Evolutionary conservation across 208 protist genomes (phyloP), one percentile per base, ranked within the genome.

Genomic region (Borovskyia barvae): DNA sequence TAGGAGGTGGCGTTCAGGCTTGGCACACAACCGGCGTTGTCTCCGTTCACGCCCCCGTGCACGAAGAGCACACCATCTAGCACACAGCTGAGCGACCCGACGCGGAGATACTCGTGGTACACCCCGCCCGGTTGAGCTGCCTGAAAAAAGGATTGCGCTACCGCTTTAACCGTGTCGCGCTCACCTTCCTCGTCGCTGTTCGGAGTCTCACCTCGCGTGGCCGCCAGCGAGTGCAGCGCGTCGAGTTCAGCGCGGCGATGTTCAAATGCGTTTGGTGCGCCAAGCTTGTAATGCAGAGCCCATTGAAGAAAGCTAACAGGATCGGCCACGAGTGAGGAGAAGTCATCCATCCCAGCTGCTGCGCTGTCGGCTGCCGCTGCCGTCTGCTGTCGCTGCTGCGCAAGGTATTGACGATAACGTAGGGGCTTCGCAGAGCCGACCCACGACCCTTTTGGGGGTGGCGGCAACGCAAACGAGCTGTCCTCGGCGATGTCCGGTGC

Each of bases 31-130:
- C 85, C 83, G 24, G 87, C 56, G 54, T 91, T 91, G 24, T 69
- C 20, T 46, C 75, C 72, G 22, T 67, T 81, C 24, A 96, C 68
- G 24, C 69, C 74, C 39, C 87, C 91, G 62, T 97, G 91, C 32
- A 92, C 77, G 45, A 97, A 97, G n/a, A 97, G 75, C 25, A 82
- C 52, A 24, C 77, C 74, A 41, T 81, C 77, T 8, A 95, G 26
- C 41, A 74, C 54, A n/a, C 63, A 54, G 36, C 59, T 75, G 36
- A 97, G 62, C 22, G 64, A 71, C 3, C 77, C 85, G 4, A 49
- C 51, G 9, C 66, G 70, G 15, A 97, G 41, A 60, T 92, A 94
- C 26, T 87, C 85, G 57, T 86, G 69, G 59, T 90, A 92, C 2
- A 86, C 82, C 0, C 86, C 86, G 5, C 82, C 86, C 14, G 75